A percentile compares a stretch with the other conserved stretches of the same genome.
These are phyloP conservation scores for Kwoniella europaea DNA, from an alignment of 768 basidiomycete genomes.

Conservation along the genomic window DNA sequence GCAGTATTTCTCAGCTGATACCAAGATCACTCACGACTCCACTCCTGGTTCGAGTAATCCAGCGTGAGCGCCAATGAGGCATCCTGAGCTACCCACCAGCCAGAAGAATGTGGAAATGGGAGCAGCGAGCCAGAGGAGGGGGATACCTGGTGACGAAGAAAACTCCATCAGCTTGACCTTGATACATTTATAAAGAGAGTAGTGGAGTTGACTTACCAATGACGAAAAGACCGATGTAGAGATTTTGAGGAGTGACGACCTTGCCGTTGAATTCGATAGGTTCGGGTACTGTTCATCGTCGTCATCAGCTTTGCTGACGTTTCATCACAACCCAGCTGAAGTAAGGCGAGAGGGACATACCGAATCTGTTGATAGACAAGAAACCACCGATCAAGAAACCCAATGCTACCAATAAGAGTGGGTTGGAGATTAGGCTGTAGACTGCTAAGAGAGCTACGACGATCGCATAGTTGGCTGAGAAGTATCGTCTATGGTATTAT, in stretches of 20 bases:
- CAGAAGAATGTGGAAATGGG: constrained; percentile 81
- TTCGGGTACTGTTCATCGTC: constrained; percentile 68
- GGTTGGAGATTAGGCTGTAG: constrained; percentile 78
- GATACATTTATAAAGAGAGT: background rate
- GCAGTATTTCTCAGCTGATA: background rate
- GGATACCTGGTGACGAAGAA: constrained; percentile 26
- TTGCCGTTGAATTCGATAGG: constrained; percentile 81
- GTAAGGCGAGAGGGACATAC: constrained; percentile 61
- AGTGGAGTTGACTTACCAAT: constrained; percentile 60
- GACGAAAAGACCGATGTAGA: constrained; percentile 86
- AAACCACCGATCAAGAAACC: constrained; percentile 91
- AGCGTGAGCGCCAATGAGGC: constrained; percentile 85
- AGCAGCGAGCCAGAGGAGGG: constrained; percentile 55
- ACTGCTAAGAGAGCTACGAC: constrained; percentile 87
- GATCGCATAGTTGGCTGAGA: constrained; percentile 84
- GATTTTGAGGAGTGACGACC: constrained; percentile 82
- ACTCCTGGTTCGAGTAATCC: constrained; percentile 88
- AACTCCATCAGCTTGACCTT: background rate
- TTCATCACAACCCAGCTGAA: background rate
- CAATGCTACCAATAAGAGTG: constrained; percentile 78
- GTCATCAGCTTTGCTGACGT: background rate
- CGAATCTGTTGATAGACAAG: constrained; percentile 82
- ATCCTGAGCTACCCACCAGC: constrained; percentile 83
- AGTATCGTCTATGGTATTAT: constrained; percentile 68
- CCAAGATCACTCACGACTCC: constrained; percentile 61